phyloP scores from a whole-genome alignment of 495 filamentous ascomycete genomes.

The Trichoderma virens region DNA sequence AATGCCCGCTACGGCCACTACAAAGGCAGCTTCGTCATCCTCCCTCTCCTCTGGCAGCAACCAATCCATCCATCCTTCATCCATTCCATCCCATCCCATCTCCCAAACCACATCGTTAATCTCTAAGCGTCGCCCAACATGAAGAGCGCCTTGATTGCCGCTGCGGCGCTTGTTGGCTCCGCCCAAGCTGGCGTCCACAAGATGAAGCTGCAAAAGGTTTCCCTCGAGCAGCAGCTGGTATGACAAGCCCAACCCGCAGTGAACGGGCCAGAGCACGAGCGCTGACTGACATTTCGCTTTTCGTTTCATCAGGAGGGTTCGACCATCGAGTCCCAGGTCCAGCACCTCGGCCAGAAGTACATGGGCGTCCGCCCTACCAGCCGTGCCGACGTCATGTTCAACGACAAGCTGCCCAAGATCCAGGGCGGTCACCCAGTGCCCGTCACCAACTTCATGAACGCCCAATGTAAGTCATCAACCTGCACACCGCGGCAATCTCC shows the following conservation, averaged over 20 bases:
- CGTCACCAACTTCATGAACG: conserved; percentile 96
- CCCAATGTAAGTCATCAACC: conserved; percentile 68
- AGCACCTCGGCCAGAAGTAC: conserved; percentile 83
- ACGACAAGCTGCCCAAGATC: conserved; percentile 58
- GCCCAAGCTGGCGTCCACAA: conserved; percentile 80
- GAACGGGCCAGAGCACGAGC: not conserved
- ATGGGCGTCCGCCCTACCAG: conserved; percentile 72
- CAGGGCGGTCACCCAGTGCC: conserved; percentile 73
- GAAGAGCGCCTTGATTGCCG: conserved; percentile 71
- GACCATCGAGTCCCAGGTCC: conserved; percentile 73
- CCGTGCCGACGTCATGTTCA: conserved; percentile 69
- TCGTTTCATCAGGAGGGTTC: conserved; percentile 54
- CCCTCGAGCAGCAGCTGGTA: conserved; percentile 87
- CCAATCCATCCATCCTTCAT: not conserved
- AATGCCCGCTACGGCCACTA: not conserved
- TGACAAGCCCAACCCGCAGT: conserved; percentile 23
- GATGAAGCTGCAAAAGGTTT: conserved; percentile 95
- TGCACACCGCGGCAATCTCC: not conserved
- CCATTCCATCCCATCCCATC: not conserved
- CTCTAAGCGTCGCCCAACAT: conserved; percentile 43
- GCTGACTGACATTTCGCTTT: conserved; percentile 12
- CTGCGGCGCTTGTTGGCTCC: conserved; percentile 76
- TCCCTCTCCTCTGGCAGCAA: not conserved
- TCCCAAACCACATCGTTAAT: not conserved
- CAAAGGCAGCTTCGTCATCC: conserved; percentile 6